Evolutionary conservation across 345 rosid genomes (phyloP).

Genomic region (Murraya paniculata): DNA sequence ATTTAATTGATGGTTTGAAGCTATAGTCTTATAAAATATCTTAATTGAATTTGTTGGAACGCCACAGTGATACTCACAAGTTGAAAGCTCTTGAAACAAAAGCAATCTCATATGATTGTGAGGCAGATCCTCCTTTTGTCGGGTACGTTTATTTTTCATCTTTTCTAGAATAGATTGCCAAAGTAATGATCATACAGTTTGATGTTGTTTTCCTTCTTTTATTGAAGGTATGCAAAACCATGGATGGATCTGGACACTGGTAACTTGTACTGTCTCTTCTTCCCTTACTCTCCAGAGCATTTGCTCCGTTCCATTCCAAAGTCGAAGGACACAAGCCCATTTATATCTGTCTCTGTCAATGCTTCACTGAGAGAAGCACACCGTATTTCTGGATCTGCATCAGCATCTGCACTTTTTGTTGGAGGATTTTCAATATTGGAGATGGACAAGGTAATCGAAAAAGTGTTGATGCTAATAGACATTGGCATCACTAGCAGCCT

Average conservation of each 20-base stretch:
- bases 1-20: not conserved
- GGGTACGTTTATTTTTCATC: slow-evolving; percentile 55
- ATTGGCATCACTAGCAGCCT: slow-evolving; percentile 9
- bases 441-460: slow-evolving; percentile 55
- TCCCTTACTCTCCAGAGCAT: slow-evolving; percentile 88
- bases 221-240: slow-evolving; percentile 77
- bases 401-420: slow-evolving; percentile 80
- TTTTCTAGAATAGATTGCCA: not conserved
- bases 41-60: slow-evolving; percentile 12
- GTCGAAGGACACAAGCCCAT: slow-evolving; percentile 52
- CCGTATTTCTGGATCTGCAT: slow-evolving; percentile 69
- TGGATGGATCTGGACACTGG: slow-evolving; percentile 60
- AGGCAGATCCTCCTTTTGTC: slow-evolving; percentile 70
- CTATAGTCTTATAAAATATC: not conserved
- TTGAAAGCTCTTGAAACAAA: slow-evolving; percentile 34
- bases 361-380: slow-evolving; percentile 55
- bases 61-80: slow-evolving; percentile 38
- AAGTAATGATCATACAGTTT: not conserved
- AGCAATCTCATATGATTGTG: slow-evolving; percentile 52
- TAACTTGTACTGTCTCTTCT: slow-evolving; percentile 66
- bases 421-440: slow-evolving; percentile 85
- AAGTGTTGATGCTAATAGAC: not conserved
- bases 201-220: slow-evolving; percentile 13
- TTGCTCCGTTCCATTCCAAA: slow-evolving; percentile 55
- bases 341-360: slow-evolving; percentile 53